phyloP scores from a whole-genome alignment of 2,329 filamentous ascomycete species.

The Nemania sp. region DNA sequence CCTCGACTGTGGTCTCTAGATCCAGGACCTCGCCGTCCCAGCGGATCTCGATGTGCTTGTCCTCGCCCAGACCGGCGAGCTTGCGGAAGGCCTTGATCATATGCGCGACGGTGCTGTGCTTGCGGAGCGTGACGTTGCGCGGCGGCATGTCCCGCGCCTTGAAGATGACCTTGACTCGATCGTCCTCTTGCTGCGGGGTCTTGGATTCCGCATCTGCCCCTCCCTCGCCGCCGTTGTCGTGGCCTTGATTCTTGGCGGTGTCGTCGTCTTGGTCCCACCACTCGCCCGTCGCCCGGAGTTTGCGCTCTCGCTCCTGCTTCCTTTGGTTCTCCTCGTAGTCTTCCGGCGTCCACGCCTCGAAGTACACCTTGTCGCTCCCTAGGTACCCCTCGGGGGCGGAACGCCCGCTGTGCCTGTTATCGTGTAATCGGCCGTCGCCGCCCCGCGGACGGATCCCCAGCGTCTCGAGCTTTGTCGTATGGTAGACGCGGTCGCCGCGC shows the following conservation, averaged over 20 bases:
- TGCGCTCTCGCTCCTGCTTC: constrained; percentile 53
- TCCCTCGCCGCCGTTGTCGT: constrained; percentile 37
- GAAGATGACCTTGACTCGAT: constrained; percentile 54
- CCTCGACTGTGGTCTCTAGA: constrained; percentile 61
- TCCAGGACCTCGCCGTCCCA: constrained; percentile 79
- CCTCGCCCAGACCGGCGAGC: constrained; percentile 54
- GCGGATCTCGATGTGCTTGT: constrained; percentile 62
- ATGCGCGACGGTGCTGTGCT: constrained; percentile 63
- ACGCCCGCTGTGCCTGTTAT: constrained; percentile 28
- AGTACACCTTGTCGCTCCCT: constrained; percentile 64
- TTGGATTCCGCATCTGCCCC: constrained; percentile 26
- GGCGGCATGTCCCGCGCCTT: constrained; percentile 56
- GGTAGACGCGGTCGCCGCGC: constrained; percentile 73
- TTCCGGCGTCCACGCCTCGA: constrained; percentile 77
- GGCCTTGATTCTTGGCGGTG: constrained; percentile 27
- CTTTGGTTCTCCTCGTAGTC: constrained; percentile 56
- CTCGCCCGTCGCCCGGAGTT: constrained; percentile 45
- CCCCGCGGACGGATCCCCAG: constrained; percentile 61
- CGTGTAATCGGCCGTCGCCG: constrained; percentile 48
- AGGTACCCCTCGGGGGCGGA: constrained; percentile 47
- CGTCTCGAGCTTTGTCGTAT: constrained; percentile 72
- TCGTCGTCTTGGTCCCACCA: constrained; percentile 43
- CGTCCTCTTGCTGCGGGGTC: constrained; percentile 25
- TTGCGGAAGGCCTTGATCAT: constrained; percentile 66
- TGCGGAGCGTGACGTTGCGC: constrained; percentile 55